These are phyloP conservation scores for Aechmea fasciata DNA, from an alignment of 176 grass and related monocot genomes.

Conservation along the genomic window DNA sequence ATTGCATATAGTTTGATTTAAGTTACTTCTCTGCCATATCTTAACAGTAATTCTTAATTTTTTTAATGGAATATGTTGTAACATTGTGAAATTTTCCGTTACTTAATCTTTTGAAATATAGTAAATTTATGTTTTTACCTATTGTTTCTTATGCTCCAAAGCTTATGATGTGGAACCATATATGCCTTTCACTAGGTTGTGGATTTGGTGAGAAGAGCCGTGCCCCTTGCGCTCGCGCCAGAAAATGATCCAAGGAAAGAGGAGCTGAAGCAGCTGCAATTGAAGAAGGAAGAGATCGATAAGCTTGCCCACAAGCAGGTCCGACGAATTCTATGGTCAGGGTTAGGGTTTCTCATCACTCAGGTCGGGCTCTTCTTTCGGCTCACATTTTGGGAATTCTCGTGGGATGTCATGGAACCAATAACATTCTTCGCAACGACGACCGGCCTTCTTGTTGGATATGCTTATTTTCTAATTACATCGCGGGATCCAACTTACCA, in stretches of 20 bases:
- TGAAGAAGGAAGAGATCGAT: slow-evolving; percentile 56
- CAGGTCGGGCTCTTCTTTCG: slow-evolving; percentile 41
- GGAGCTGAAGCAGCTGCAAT: slow-evolving; percentile 36
- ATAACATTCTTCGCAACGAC: slow-evolving; percentile 44
- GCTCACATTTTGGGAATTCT: slow-evolving; percentile 62
- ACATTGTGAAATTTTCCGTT: too few species aligned
- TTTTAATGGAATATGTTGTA: too few species aligned
- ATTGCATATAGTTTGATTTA: too few species aligned
- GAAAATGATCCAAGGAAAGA: slow-evolving; percentile 30
- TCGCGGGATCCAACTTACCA: slow-evolving; percentile 52
- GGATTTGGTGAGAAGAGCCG: slow-evolving; percentile 49
- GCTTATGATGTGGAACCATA: not conserved
- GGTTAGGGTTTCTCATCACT: slow-evolving; percentile 38
- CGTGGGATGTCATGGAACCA: slow-evolving; percentile 68
- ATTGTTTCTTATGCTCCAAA: not conserved
- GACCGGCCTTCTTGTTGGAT: slow-evolving; percentile 33
- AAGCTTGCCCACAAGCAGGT: slow-evolving; percentile 57
- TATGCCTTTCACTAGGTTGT: slow-evolving; percentile 32
- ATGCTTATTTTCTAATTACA: slow-evolving; percentile 57
- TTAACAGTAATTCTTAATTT: too few species aligned
- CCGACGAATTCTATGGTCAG: slow-evolving; percentile 50
- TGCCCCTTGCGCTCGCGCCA: slow-evolving; percentile 31
- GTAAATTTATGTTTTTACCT: not conserved
- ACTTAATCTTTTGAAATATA: too few species aligned
- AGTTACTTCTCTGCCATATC: too few species aligned